These are phyloP conservation scores for Globisporangium cystogenes DNA, from an alignment of 352 stramenopile genomes.

Conservation along the genomic window DNA sequence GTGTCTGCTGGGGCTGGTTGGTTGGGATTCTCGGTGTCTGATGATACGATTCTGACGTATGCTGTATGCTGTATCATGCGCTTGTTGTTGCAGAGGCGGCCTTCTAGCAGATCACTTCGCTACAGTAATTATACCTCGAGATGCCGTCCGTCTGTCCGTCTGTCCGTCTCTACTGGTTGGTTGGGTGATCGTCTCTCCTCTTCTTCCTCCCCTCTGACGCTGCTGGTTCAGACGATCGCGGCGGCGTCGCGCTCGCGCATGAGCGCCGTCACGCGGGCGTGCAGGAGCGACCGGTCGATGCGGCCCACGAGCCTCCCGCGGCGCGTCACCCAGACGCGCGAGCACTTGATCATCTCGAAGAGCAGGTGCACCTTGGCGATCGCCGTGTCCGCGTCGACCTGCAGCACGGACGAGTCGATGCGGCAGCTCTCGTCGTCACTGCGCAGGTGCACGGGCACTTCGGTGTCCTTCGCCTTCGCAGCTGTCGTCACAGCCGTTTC, in stretches of 20 bases:
- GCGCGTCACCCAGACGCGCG: conserved; percentile 45
- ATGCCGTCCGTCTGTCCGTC: no score
- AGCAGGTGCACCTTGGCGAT: conserved; percentile 64
- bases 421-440: conserved; percentile 17
- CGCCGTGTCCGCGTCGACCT: conserved; percentile 46
- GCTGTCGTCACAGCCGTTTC: not conserved
- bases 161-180: not conserved
- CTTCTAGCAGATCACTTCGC: no score
- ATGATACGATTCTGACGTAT: no score
- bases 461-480: not conserved
- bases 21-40: no score
- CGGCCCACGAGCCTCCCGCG: conserved; percentile 48
- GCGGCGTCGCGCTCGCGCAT: conserved; percentile 8
- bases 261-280: conserved; percentile 27
- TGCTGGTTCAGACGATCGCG: conserved; percentile 10
- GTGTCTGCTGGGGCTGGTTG: no score
- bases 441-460: conserved; percentile 8
- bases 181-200: no score
- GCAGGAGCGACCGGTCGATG: conserved; percentile 44
- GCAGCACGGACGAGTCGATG: conserved; percentile 47
- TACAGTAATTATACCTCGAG: no score
- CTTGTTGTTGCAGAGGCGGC: no score
- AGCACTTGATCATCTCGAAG: conserved; percentile 74
- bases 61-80: no score
- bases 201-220: no score